These are phyloP conservation scores for Colletotrichum australisinense DNA, from an alignment of 2,329 filamentous ascomycete genomes.

Conservation along the genomic window DNA sequence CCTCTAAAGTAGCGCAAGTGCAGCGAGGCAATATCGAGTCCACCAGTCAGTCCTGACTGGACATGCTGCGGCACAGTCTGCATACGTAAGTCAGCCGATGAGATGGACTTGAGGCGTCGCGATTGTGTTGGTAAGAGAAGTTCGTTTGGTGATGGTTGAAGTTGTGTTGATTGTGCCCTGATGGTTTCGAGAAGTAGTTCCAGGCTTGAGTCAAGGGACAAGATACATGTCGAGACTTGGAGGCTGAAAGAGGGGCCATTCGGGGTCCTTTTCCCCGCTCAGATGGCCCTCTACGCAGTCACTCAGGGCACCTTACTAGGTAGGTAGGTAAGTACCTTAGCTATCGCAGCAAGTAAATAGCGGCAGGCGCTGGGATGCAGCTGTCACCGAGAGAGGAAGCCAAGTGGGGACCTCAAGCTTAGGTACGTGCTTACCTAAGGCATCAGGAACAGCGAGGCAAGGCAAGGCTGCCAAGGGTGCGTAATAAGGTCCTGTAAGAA, in stretches of 20 bases:
- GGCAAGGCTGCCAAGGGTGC: slow-evolving; percentile 31
- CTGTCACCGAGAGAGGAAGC: slow-evolving; percentile 9
- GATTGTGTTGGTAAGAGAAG: neutral
- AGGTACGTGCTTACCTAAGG: neutral
- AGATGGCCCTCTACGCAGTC: neutral
- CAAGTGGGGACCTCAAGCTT: slow-evolving; percentile 7
- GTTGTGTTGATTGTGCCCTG: neutral
- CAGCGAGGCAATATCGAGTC: neutral
- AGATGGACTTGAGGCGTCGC: neutral
- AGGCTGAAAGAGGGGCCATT: neutral
- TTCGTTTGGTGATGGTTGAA: neutral
- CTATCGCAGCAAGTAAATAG: neutral
- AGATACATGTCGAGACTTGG: neutral
- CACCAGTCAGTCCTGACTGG: neutral
- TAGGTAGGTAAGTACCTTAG: neutral
- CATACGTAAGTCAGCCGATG: neutral
- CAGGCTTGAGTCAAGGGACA: too few relatives aligned
- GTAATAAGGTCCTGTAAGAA: neutral
- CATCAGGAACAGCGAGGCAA: neutral
- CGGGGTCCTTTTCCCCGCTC: neutral
- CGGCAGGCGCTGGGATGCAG: slow-evolving; percentile 10
- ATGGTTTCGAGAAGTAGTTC: neutral
- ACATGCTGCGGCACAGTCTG: neutral
- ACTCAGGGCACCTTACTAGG: neutral
- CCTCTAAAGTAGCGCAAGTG: neutral